Evolutionary conservation across 2,329 filamentous ascomycete genomes (phyloP), one percentile per base, ranked within the genome.

Genomic region (Colletotrichum zoysiae): DNA sequence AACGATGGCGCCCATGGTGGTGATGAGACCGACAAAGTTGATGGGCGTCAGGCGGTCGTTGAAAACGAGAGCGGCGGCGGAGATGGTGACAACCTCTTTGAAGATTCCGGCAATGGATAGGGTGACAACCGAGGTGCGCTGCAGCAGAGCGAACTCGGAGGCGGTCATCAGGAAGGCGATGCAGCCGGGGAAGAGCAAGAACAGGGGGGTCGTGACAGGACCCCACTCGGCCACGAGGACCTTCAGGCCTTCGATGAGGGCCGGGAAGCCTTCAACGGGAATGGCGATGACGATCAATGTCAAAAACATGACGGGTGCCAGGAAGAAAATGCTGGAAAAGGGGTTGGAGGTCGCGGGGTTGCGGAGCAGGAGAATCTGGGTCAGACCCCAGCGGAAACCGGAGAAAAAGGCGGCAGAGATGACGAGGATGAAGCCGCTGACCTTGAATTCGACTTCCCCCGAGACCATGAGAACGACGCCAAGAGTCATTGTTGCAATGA

Each of bases 401-500:
- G 95, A 97, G 80, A 97, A 97, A 83, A 97, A 96, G 64, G 95
- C 94, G 16, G 96, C 95, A 0, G 92, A 91, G 81, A 99, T 98
- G 83, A 98, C 93, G 74, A 99, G 91, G 58, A 94, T 83, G 81
- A 99, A 99, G 53, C 96, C 96, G 40, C 94, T 87, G 0, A 92
- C 86, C 76, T 95, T 91, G 82, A 99, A 99, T 61, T 94, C 91
- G 48, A 97, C 91, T 83, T 99, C 96, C 73, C 95, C 96, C 7
- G 95, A 94, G 0, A 98, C 96, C 96, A 99, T 99, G 91, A 98
- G 97, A 73, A 99, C 87, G 11, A 99, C 95, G 72, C 96, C 96
- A 2, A 91, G 77, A 0, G 95, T 98, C 96, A 99, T 98, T 77
- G 93, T 91, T 65, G 90, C 88, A 76, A 99, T 98, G 76, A 98